Evolutionary conservation across 176 grass and related monocot species (phyloP), one percentile per base, ranked within the genome.

Genomic region (Musa troglodytarum): DNA sequence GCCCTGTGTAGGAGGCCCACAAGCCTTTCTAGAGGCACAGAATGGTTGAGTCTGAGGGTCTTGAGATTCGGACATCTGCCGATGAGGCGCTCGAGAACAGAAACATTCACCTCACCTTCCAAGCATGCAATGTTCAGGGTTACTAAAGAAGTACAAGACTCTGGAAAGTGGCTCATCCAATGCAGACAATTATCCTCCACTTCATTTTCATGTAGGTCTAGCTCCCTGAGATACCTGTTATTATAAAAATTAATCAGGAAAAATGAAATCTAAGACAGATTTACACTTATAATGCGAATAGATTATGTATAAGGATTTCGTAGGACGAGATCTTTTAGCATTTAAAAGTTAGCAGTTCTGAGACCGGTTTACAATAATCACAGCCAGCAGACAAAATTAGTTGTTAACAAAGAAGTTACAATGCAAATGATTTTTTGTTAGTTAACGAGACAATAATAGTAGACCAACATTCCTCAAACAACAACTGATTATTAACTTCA

Each of bases 41-140:
- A 56, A 75, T 88, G 78, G 53, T 89, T 86, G 73, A 92, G 86
- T 72, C 79, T 89, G 6, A 89, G 81, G 34, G 81, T 86, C 79
- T 86, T 88, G 23, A 92, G 81, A 50, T 86, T 89, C 71, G 64
- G 20, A 20, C 90, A 92, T 84, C 90, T 89, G 53, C 76, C 82
- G 25, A 92, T 76, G 74, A 92, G 73, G 50, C 49, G 73, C 61
- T 92, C 90, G 21, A 92, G 83, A 69, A 86, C 76, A 77, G 68
- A 19, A 10, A 85, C 52, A 77, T 84, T 88, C 29, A 92, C 81
- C 53, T 92, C 90, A 49, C 81, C 86, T 14, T 84, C 68, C 76
- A 92, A 80, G 84, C 90, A 89, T 74, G 86, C 78, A 84, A 88
- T 84, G 22, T 89, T 88, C 56, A 92, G 72, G 79, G 79, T 82